phyloP scores from a whole-genome alignment of 2,329 filamentous ascomycete genomes.

The Fusarium acutatum region DNA sequence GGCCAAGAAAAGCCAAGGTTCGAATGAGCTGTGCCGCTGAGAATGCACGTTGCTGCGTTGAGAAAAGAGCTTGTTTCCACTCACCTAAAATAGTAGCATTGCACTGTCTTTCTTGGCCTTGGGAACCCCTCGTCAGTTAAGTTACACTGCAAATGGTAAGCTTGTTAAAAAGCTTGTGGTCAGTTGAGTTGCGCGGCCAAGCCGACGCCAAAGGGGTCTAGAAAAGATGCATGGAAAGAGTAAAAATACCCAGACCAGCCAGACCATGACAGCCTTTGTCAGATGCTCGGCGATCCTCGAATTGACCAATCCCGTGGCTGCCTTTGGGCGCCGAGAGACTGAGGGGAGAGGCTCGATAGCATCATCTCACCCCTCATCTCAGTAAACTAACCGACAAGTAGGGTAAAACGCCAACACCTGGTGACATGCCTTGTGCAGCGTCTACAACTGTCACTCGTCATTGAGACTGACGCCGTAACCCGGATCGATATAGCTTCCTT shows the following conservation, averaged over 20 bases:
- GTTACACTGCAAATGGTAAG: constrained; percentile 7
- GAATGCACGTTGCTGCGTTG: constrained; percentile 14
- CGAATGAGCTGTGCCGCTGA: constrained; percentile 15
- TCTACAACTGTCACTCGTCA: constrained; percentile 23
- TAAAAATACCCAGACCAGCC: constrained; percentile 8
- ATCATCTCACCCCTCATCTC: constrained; percentile 14
- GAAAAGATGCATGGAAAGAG: constrained; percentile 26
- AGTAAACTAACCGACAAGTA: constrained; percentile 10
- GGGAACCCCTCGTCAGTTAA: constrained; percentile 9
- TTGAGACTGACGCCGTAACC: background rate
- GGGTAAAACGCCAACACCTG: constrained; percentile 10
- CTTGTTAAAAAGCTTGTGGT: constrained; percentile 31
- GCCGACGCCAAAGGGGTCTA: constrained; percentile 20
- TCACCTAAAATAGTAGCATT: constrained; percentile 1
- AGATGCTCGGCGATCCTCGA: constrained; percentile 1
- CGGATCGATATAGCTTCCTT: constrained; percentile 11
- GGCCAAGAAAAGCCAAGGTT: constrained; percentile 5
- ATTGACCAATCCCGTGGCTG: constrained; percentile 22
- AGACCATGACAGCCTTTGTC: background rate
- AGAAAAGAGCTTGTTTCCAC: constrained; percentile 26
- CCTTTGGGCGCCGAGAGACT: constrained; percentile 2
- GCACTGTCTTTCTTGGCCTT: constrained; percentile 6
- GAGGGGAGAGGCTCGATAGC: constrained; percentile 19
- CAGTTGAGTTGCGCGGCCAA: constrained; percentile 15
- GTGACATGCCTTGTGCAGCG: constrained; percentile 25